These are phyloP conservation scores for Leptomonas seymouri DNA, from an alignment of 208 protist species.

Conservation along the genomic window DNA sequence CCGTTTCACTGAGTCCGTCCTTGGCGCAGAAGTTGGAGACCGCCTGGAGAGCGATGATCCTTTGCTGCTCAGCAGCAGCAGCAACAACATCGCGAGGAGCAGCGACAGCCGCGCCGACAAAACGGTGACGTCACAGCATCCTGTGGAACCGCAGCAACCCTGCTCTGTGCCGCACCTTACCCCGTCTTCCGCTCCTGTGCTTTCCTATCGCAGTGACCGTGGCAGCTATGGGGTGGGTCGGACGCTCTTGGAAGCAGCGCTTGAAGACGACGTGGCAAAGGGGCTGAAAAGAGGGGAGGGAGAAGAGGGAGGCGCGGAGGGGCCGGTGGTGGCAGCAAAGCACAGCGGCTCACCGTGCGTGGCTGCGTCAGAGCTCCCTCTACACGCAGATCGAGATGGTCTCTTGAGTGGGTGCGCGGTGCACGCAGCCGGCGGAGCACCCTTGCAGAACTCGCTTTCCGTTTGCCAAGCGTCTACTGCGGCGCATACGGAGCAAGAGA, in stretches of 20 bases:
- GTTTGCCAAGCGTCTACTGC: constrained; percentile 4
- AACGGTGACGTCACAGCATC: not conserved
- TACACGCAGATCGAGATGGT: no score
- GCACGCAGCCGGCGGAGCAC: not conserved
- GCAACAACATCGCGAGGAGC: constrained; percentile 2
- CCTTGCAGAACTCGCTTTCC: constrained; percentile 6
- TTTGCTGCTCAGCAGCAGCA: not conserved
- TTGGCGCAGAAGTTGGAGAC: not conserved
- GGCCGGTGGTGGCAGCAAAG: no score
- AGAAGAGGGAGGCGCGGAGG: not conserved
- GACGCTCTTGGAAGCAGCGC: constrained; percentile 12
- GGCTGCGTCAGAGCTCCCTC: not conserved
- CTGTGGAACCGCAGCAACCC: not conserved
- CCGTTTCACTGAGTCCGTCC: not conserved
- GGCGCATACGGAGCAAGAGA: not conserved
- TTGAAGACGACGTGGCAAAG: constrained; percentile 3
- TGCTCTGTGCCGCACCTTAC: not conserved
- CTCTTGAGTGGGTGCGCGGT: no score
- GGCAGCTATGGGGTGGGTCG: constrained; percentile 4
- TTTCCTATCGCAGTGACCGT: constrained; percentile 9
- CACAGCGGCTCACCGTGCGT: not conserved
- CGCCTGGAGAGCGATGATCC: not conserved
- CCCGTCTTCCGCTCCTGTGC: constrained; percentile 20
- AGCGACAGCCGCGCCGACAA: not conserved
- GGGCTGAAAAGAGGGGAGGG: not conserved